Percentiles rank a stretch among this genome's conserved stretches.
Evolutionary conservation across 495 filamentous ascomycete genomes (phyloP).

Genomic region (Aspergillus affinis): DNA sequence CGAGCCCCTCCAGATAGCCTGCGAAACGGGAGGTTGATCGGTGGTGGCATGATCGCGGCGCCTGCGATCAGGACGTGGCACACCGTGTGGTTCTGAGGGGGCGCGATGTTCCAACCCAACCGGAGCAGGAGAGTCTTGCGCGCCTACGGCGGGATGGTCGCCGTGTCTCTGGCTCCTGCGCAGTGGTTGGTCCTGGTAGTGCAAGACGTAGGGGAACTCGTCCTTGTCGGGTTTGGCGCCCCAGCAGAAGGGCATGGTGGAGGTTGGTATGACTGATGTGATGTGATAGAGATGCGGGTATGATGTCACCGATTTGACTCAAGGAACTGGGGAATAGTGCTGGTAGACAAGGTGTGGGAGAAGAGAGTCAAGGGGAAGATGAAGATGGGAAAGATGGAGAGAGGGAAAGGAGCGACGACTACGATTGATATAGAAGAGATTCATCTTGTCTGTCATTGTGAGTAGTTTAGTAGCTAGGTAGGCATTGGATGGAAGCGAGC

Average conservation of each 20-base stretch:
- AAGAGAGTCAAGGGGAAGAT: neutral
- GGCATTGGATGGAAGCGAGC: too few relatives aligned
- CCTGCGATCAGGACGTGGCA: neutral
- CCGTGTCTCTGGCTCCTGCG: slow-evolving; percentile 15
- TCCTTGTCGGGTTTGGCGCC: neutral
- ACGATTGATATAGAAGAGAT: neutral
- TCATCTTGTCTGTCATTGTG: neutral
- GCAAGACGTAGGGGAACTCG: slow-evolving; percentile 21
- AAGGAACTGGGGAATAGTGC: neutral
- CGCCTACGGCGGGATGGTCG: neutral
- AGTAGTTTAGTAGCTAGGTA: neutral
- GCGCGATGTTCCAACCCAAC: neutral
- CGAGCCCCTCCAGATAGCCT: too few relatives aligned
- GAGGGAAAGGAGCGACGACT: neutral
- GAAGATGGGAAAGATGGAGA: neutral
- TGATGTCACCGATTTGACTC: neutral
- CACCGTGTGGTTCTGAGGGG: too few relatives aligned
- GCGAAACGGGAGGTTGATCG: too few relatives aligned
- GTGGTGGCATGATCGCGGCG: too few relatives aligned
- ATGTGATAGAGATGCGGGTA: neutral
- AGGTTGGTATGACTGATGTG: neutral
- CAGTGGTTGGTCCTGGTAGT: slow-evolving; percentile 26
- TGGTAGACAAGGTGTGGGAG: too few relatives aligned
- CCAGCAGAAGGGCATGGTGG: neutral
- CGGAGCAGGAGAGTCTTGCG: neutral